A percentile compares a stretch with the other conserved stretches of the same genome.
These are phyloP conservation scores for Coemansia asiatica DNA, from an alignment of 192 early-diverging fungal genomes.

Conservation along the genomic window DNA sequence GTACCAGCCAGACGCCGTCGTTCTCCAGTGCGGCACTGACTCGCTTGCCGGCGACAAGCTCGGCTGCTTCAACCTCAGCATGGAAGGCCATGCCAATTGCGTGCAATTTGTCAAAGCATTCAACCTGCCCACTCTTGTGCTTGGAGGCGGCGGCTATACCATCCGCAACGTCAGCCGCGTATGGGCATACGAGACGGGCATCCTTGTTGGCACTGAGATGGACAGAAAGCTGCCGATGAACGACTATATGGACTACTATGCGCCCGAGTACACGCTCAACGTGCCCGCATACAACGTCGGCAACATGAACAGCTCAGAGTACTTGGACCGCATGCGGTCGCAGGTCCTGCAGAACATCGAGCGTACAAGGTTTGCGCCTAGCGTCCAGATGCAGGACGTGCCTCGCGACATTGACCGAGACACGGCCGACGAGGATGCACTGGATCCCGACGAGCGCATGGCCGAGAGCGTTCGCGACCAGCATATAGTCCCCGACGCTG, in stretches of 20 bases:
- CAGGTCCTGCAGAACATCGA: conserved; percentile 65
- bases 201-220: conserved; percentile 73
- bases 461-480: conserved; percentile 44
- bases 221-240: conserved; percentile 79
- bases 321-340: conserved; percentile 70
- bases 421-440: conserved; percentile 41
- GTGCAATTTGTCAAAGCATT: conserved; percentile 90
- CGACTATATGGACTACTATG: conserved; percentile 91
- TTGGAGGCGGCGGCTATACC: conserved; percentile 98
- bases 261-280: conserved; percentile 86
- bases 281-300: conserved; percentile 83
- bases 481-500: conserved; percentile 53
- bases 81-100: conserved; percentile 92
- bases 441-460: conserved; percentile 55
- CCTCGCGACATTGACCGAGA: conserved; percentile 49
- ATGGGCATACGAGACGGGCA: conserved; percentile 94
- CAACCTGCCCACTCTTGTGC: conserved; percentile 86
- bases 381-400: conserved; percentile 58
- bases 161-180: conserved; percentile 92
- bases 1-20: conserved; percentile 88
- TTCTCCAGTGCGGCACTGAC: conserved; percentile 97
- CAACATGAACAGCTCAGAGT: conserved; percentile 85
- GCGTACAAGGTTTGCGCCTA: conserved; percentile 64
- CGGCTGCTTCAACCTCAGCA: conserved; percentile 92
- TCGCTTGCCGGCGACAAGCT: conserved; percentile 90